Base-by-base conservation (phyloP, 2,329 filamentous ascomycete genomes). In the Albophoma yamanashiensis region DNA sequence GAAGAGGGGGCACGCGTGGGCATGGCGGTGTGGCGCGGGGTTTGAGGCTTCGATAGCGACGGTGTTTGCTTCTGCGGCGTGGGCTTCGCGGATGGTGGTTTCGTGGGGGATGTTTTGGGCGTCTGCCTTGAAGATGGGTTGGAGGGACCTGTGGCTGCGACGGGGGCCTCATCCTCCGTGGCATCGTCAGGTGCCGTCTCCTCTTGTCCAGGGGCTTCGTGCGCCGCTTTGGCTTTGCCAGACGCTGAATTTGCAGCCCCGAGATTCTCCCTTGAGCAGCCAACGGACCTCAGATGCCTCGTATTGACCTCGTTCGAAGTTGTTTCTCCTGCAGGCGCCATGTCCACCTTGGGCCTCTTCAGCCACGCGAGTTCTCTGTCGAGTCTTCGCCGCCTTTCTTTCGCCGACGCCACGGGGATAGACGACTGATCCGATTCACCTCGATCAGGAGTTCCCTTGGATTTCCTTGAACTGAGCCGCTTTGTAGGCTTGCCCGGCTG, bases 1-100 rank as follows among this genome's bases (percentile, higher is more conserved):
- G 71, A 70, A 3, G 70, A 72, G 1, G 73, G 67, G 8, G 63
- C 64, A 14, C 62, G 66, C n/a, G 58, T 43, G 45, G 27, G 71
- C 64, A 55, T 58, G 66, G 56, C 64, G 66, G 55, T 66, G 3
- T 64, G 67, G 2, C 68, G 62, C 31, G 67, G 68, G 5, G 69
- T 71, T 47, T 63, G 66, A 1, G 70, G 71, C 11, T 65, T 69
- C 36, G 60, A 43, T 3, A 56, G 20, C 34, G 58, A 59, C 9
- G 34, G 55, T 38, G 39, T 7, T 58, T 47, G 36, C 14, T 57
- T 61, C 15, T 22, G 36, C 27, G 42, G 57, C 20, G 53, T 36
- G 5, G 56, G 42, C 22, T 27, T 58, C 39, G 50, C 31, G 20
- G 45, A n/a, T 6, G 60, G 43, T 20, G 64, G 63, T 34, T 60